Evolutionary conservation across 2,329 filamentous ascomycete genomes (phyloP), one percentile per base, ranked within the genome.

Genomic region (Fusarium fracticaudum): DNA sequence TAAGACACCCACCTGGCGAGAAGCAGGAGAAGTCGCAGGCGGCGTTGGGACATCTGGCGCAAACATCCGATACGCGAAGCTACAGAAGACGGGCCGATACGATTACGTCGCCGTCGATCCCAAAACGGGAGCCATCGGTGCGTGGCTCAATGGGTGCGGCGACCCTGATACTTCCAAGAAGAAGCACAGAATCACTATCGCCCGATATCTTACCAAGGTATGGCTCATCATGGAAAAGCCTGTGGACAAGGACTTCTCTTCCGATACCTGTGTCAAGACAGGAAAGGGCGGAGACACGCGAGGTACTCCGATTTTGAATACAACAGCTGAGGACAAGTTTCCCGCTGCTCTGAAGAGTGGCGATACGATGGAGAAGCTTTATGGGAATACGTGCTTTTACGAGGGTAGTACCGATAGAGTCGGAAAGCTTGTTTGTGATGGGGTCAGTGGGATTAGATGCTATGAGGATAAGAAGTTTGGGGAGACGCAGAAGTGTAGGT

Each of bases 21-120:
- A 65, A 37, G 54, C 37, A 0, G 68, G 50, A 3, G 55, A 64
- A 12, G 26, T 60, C 1, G 47, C 65, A 5, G 65, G 57, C 3
- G 65, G 54, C 3, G 60, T 69, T 3, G 54, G 65, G 0, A 71
- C 65, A 8, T 71, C 65, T 5, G 65, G 67, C 3, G 26, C 65
- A 11, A 71, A 69, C 11, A 20, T 69, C n/a, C 54, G 60, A 7
- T 69, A 64, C 20, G 54, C 47, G 1, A 64, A 44, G 6, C 41
- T 71, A 5, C 48, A 37, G 5, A 26, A 41, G 9, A 64, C 53
- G 0, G 45, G 64, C 3, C 60, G 60, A 5, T 14, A 47, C 1
- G 68, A 73, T 9, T 73, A 72, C 20, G 29, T 73, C 22, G 60
- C 50, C 3, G 51, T 73, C 3, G 68, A 71, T 18, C 68, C 57